A percentile compares a stretch with the other conserved stretches of the same genome.
These are phyloP conservation scores for Trichoderma virens DNA, from an alignment of 495 filamentous ascomycete genomes.

Conservation along the genomic window DNA sequence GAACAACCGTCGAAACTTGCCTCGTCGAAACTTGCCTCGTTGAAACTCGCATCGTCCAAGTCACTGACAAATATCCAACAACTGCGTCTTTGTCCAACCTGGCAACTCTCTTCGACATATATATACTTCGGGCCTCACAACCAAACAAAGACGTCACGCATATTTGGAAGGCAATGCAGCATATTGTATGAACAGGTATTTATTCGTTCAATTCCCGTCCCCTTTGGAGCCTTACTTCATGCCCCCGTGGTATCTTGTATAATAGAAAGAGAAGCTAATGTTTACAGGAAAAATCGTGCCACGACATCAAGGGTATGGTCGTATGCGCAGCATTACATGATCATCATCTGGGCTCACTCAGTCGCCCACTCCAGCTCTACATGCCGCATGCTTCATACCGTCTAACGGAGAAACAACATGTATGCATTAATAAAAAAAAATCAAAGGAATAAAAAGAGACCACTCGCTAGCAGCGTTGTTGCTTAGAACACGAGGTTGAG, in stretches of 20 bases:
- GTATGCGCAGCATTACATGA: not conserved
- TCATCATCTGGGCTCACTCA: not conserved
- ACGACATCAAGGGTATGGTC: not conserved
- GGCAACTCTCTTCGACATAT: too few species aligned
- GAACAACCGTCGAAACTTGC: too few species aligned
- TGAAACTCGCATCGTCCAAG: too few species aligned
- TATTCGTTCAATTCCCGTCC: not conserved
- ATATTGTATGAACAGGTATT: not conserved
- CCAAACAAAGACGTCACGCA: too few species aligned
- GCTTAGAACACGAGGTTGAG: constrained; percentile 39
- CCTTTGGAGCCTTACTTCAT: not conserved
- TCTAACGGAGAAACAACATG: not conserved
- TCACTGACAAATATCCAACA: too few species aligned
- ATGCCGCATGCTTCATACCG: not conserved
- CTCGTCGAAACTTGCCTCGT: too few species aligned
- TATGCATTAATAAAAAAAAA: not conserved
- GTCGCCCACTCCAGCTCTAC: not conserved
- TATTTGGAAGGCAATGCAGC: too few species aligned
- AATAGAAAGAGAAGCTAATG: constrained; percentile 5
- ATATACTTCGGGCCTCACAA: too few species aligned
- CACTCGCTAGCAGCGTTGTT: too few species aligned
- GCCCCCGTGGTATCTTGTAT: constrained; percentile 3
- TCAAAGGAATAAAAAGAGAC: not conserved
- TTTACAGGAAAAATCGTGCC: not conserved
- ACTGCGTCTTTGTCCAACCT: too few species aligned